These are phyloP conservation scores for Podospora comata DNA, from an alignment of 495 filamentous ascomycete genomes.

Conservation along the genomic window DNA sequence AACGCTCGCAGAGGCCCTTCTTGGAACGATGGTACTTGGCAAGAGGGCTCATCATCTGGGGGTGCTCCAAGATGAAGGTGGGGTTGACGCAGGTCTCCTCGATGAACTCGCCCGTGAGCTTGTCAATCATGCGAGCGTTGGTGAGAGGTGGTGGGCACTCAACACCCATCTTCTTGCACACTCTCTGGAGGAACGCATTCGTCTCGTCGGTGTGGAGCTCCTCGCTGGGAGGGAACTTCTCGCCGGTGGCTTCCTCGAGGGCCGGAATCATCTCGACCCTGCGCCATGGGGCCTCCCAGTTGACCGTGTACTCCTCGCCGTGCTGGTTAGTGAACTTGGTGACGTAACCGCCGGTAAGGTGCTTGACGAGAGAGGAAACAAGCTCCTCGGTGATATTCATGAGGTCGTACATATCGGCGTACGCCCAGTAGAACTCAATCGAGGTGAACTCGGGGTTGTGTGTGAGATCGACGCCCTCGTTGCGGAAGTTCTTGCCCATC, in stretches of 20 bases:
- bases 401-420: constrained; percentile 87
- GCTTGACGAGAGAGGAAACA: constrained; percentile 86
- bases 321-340: constrained; percentile 78
- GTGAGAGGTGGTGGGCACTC: constrained; percentile 88
- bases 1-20: constrained; percentile 88
- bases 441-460: constrained; percentile 99
- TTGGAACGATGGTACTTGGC: constrained; percentile 88
- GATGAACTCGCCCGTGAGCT: constrained; percentile 92
- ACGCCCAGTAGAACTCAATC: constrained; percentile 96
- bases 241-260: constrained; percentile 81
- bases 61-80: constrained; percentile 86
- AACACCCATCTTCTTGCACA: constrained; percentile 85
- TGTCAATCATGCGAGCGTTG: constrained; percentile 97
- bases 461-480: constrained; percentile 89
- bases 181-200: constrained; percentile 75
- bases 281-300: constrained; percentile 95
- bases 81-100: constrained; percentile 92
- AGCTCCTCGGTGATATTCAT: constrained; percentile 95
- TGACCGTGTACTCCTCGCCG: constrained; percentile 81
- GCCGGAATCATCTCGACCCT: constrained; percentile 95
- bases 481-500: constrained; percentile 89
- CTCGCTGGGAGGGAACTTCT: constrained; percentile 87
- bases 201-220: constrained; percentile 88
- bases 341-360: constrained; percentile 76
- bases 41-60: constrained; percentile 95